phyloP scores from a whole-genome alignment of 2,329 filamentous ascomycete species.

The Exophiala spinifera region DNA sequence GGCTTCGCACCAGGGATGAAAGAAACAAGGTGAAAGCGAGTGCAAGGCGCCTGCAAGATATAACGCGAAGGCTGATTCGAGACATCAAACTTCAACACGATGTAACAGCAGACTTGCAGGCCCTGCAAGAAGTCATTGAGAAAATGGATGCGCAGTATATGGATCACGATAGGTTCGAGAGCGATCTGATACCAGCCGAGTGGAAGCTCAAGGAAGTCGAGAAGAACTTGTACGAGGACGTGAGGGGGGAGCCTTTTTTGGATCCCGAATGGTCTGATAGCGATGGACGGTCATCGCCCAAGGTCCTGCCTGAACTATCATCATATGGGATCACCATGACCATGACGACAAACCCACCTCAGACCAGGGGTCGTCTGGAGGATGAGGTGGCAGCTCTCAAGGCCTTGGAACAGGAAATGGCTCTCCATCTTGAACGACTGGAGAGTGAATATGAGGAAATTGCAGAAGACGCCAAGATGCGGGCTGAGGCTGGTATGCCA shows the following conservation, averaged over 20 bases:
- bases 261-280: background rate
- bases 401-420: background rate
- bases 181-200: slow-evolving; percentile 3
- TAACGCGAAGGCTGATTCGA: background rate
- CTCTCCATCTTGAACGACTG: background rate
- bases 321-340: background rate
- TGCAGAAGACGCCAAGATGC: background rate
- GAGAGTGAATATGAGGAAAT: background rate
- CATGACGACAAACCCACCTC: background rate
- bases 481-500: background rate
- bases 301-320: background rate
- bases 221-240: background rate
- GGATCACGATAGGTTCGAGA: background rate
- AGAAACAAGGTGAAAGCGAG: background rate
- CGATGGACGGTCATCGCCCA: background rate
- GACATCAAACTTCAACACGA: background rate
- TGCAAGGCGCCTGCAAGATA: background rate
- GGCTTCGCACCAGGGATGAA: slow-evolving; percentile 6
- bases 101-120: background rate
- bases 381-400: background rate
- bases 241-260: background rate
- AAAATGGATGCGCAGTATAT: slow-evolving; percentile 1
- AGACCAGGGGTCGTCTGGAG: background rate
- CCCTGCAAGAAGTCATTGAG: background rate
- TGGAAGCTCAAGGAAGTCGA: slow-evolving; percentile 7